phyloP scores from a whole-genome alignment of 2,329 filamentous ascomycete species.

The Amauroascus niger region DNA sequence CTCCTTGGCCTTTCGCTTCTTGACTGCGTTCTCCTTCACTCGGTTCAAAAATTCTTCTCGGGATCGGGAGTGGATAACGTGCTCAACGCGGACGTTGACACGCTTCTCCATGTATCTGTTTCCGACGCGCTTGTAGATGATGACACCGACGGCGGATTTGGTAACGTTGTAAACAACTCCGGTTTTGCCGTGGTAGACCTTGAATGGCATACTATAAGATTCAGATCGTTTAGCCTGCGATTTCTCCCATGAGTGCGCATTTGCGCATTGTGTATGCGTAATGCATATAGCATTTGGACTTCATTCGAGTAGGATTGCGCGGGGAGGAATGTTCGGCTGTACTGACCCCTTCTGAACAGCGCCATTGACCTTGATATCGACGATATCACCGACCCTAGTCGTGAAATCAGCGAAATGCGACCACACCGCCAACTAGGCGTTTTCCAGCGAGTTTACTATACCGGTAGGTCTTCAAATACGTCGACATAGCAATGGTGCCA shows the following conservation, averaged over 20 bases:
- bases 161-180: constrained; percentile 98
- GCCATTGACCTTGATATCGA: constrained; percentile 98
- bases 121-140: constrained; percentile 99
- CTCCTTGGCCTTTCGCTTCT: constrained; percentile 87
- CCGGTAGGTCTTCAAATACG: constrained; percentile 92
- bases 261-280: neutral
- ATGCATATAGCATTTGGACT: neutral
- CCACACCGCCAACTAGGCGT: constrained; percentile 13
- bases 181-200: constrained; percentile 99
- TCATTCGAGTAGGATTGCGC: neutral
- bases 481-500: constrained; percentile 85
- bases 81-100: constrained; percentile 97
- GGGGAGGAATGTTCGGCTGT: constrained; percentile 10
- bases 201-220: constrained; percentile 77
- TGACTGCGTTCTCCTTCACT: constrained; percentile 90
- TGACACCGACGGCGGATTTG: constrained; percentile 94
- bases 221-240: constrained; percentile 14
- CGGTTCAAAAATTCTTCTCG: constrained; percentile 92
- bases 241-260: neutral
- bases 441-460: constrained; percentile 37
- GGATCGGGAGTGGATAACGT: constrained; percentile 88
- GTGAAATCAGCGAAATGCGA: constrained; percentile 18
- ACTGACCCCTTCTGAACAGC: constrained; percentile 94
- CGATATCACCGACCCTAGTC: constrained; percentile 84
- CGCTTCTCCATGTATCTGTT: constrained; percentile 99